phyloP scores from a whole-genome alignment of 2,329 filamentous ascomycete species.

The Aspergillus phoenicis region DNA sequence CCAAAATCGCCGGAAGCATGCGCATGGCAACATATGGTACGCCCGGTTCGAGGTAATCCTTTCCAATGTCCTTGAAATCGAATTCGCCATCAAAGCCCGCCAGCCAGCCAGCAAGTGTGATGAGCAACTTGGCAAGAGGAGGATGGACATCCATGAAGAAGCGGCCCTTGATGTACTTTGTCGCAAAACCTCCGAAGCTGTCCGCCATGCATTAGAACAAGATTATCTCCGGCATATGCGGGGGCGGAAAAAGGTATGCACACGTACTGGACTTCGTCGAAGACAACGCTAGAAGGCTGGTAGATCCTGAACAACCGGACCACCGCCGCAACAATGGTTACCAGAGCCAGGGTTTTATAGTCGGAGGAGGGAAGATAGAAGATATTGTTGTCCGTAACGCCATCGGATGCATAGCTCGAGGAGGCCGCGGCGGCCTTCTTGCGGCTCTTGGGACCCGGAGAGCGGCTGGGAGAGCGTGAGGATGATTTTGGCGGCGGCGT shows the following conservation, averaged over 20 bases:
- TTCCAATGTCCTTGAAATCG: conserved; percentile 99
- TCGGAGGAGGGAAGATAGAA: conserved; percentile 82
- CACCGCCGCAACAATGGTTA: conserved; percentile 74
- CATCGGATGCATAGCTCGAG: conserved; percentile 51
- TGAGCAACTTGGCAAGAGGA: conserved; percentile 92
- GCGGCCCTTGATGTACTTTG: conserved; percentile 97
- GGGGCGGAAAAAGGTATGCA: neutral
- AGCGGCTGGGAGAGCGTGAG: conserved; percentile 43
- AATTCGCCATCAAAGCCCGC: conserved; percentile 95
- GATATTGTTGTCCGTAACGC: conserved; percentile 83
- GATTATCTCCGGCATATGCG: neutral
- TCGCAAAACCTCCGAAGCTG: conserved; percentile 96
- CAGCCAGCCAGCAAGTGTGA: conserved; percentile 91
- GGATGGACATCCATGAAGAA: conserved; percentile 99
- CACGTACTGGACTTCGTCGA: conserved; percentile 97
- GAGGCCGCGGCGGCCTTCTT: conserved; percentile 34
- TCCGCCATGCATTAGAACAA: conserved; percentile 17
- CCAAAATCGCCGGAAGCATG: conserved; percentile 84
- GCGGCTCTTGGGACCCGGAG: conserved; percentile 42
- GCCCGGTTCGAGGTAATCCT: conserved; percentile 91
- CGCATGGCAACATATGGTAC: conserved; percentile 99
- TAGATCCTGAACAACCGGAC: conserved; percentile 95
- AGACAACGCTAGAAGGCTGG: conserved; percentile 93
- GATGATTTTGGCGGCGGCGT: conserved; percentile 37
- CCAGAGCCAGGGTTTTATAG: conserved; percentile 71